phyloP scores from a whole-genome alignment of 2,329 filamentous ascomycete genomes.

The Aspergillus tamarii region DNA sequence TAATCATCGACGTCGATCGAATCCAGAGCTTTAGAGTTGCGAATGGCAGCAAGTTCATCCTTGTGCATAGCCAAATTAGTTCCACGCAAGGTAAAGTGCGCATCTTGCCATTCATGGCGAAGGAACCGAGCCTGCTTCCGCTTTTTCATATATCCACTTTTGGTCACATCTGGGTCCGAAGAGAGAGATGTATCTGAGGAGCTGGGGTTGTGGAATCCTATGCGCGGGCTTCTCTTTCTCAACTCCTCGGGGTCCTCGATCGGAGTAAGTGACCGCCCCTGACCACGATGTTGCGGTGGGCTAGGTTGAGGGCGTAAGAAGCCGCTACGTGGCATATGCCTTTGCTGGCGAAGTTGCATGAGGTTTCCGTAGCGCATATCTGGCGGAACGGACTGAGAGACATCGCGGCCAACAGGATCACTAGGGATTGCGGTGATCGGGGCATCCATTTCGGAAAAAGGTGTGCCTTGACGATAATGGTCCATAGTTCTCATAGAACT shows the following conservation, averaged over 20 bases:
- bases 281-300: constrained; percentile 21
- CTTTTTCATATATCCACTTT: constrained; percentile 67
- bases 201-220: not conserved
- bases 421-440: constrained; percentile 72
- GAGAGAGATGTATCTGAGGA: not conserved
- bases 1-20: constrained; percentile 70
- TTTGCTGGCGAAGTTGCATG: constrained; percentile 37
- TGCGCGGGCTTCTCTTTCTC: constrained; percentile 21
- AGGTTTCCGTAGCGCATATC: constrained; percentile 78
- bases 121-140: constrained; percentile 69
- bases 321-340: constrained; percentile 48
- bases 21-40: constrained; percentile 60
- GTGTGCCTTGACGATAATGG: constrained; percentile 69
- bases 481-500: not conserved
- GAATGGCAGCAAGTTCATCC: constrained; percentile 27
- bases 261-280: constrained; percentile 25
- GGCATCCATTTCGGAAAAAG: constrained; percentile 90
- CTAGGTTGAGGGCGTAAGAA: constrained; percentile 41
- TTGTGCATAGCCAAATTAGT: constrained; percentile 58
- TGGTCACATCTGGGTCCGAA: not conserved
- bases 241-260: constrained; percentile 38
- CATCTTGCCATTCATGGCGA: constrained; percentile 89
- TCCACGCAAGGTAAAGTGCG: constrained; percentile 81
- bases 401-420: not conserved
- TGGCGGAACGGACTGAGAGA: constrained; percentile 86